These are phyloP conservation scores for Paxillus involutus DNA, from an alignment of 768 basidiomycete species.

Conservation along the genomic window DNA sequence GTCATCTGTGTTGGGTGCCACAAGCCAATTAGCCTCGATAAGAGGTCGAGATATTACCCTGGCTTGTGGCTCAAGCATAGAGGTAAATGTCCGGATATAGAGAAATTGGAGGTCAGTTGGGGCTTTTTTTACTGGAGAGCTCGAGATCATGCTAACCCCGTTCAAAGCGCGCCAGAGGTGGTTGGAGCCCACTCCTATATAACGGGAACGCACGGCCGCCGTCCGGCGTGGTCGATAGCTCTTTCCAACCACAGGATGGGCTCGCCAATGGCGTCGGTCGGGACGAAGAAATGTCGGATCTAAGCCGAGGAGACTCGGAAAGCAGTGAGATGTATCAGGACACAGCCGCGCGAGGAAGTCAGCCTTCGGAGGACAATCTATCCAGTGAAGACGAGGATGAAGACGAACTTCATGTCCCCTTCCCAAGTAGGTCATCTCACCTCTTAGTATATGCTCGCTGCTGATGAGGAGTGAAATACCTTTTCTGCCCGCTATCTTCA, in stretches of 20 bases:
- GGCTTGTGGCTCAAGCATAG: constrained; percentile 35
- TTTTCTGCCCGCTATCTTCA: background rate
- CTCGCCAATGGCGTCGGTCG: background rate
- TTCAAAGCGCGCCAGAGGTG: constrained; percentile 15
- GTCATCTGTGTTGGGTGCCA: constrained; percentile 30
- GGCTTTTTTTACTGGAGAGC: background rate
- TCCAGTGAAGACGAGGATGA: constrained; percentile 19
- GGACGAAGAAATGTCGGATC: constrained; percentile 1
- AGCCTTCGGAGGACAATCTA: background rate
- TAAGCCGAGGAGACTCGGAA: background rate
- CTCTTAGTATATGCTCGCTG: background rate
- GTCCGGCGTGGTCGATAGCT: background rate
- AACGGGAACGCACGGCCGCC: constrained; percentile 3
- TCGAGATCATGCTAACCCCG: constrained; percentile 8
- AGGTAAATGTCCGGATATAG: constrained; percentile 26
- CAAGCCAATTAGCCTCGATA: constrained; percentile 34
- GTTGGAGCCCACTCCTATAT: too few relatives aligned
- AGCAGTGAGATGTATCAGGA: background rate
- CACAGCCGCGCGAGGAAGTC: background rate
- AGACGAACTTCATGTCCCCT: constrained; percentile 17
- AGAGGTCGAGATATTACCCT: constrained; percentile 34
- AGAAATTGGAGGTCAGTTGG: constrained; percentile 26
- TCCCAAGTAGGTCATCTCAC: constrained; percentile 23
- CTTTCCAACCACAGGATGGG: background rate
- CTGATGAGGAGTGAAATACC: constrained; percentile 4